Evolutionary conservation across 2,329 filamentous ascomycete genomes (phyloP).

Genomic region (Dactylellina parvicollis): DNA sequence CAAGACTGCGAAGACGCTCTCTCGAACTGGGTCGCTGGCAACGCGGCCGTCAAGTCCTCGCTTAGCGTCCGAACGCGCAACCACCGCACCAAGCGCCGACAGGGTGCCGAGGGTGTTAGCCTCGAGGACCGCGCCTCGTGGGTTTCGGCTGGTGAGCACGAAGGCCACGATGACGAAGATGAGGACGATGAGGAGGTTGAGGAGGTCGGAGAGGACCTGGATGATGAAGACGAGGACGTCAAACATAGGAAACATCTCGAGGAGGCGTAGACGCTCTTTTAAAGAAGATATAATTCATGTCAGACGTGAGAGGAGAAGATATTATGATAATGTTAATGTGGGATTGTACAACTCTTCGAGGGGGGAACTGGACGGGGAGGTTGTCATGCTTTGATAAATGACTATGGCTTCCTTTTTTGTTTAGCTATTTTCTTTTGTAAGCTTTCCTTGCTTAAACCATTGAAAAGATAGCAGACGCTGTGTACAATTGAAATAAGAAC

Average conservation of each 20-base stretch:
- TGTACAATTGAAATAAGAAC: slow-evolving; percentile 13
- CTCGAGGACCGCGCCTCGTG: slow-evolving; percentile 48
- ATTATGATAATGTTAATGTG: slow-evolving; percentile 27
- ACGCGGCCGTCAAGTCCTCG: slow-evolving; percentile 86
- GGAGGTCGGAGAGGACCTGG: slow-evolving; percentile 31
- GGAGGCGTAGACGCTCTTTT: slow-evolving; percentile 24
- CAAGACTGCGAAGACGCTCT: slow-evolving; percentile 98
- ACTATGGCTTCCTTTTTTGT: background rate
- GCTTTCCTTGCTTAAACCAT: background rate
- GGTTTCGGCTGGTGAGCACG: slow-evolving; percentile 51
- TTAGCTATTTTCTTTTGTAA: background rate
- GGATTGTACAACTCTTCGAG: background rate
- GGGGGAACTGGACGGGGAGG: slow-evolving; percentile 17
- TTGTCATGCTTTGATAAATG: slow-evolving; percentile 4
- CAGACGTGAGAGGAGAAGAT: background rate
- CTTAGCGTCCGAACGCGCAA: slow-evolving; percentile 88
- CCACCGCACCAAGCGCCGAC: slow-evolving; percentile 59
- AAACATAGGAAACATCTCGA: slow-evolving; percentile 47
- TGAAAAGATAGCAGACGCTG: background rate
- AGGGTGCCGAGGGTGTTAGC: slow-evolving; percentile 43
- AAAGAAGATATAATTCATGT: background rate
- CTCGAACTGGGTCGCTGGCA: slow-evolving; percentile 94
- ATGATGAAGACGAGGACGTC: slow-evolving; percentile 46
- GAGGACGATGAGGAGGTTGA: slow-evolving; percentile 43
- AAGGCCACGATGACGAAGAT: slow-evolving; percentile 26